Base-by-base conservation (phyloP, 257 asterid genomes). In the Rubia yunnanensis region DNA sequence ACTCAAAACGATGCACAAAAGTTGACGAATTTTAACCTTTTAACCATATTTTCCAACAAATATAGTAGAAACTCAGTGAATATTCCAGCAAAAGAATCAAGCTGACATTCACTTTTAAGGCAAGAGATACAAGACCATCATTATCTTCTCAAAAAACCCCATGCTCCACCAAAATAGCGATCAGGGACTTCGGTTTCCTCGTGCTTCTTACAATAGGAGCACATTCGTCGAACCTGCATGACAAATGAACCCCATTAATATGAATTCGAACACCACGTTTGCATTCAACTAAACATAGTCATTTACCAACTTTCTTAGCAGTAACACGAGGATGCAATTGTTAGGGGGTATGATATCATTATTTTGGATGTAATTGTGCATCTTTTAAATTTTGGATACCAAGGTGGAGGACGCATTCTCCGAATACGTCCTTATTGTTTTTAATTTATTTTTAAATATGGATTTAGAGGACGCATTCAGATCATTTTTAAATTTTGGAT, bases 71-170 rank as follows among this genome's bases (percentile, higher is more conserved):
- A 52, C 17, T 39, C 50, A 60, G 22, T 14, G 8, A 7, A 13
- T 2, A 18, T 18, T 39, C 23, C 15, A 56, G 3, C 8, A 28
- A 28, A 14, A 34, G 14, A 28, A 18, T 7, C 27, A 35, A 14
- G 32, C 5, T 17, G 48, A 24, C 17, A 8, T 11, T 39, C 35
- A 70, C 54, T 10, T 59, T 20, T 34, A 15, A n/a, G 15, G 35
- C 27, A 20, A 44, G 24, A 64, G 41, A 65, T 18, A 23, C 32
- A 4, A 38, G 56, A 39, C 1, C 10, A 62, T 67, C 10, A 62
- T 67, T 83, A 90, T 95, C 95, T 90, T 88, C 79, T 85, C 95
- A n/a, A n/a, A 74, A 90, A 90, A 46, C 97, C 97, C 75, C 80
- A 84, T 2, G 80, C 74, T 54, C 97, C 97, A 23, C 97, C 96